A percentile compares a stretch with the other conserved stretches of the same genome.
Evolutionary conservation across 176 grass and related monocot species (phyloP).

Genomic region (Luzula sylvatica): DNA sequence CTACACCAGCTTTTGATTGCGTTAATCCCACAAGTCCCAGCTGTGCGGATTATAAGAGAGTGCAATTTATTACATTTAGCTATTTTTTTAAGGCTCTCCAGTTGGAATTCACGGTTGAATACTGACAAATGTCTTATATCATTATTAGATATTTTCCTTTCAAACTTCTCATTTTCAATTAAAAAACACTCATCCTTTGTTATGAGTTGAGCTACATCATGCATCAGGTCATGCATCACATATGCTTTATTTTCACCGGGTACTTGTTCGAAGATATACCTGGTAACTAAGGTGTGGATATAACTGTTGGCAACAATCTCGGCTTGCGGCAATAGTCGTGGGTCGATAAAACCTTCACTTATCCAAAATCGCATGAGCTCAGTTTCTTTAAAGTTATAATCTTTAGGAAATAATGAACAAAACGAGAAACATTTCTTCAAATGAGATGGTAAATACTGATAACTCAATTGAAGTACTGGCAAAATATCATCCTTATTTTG

Average conservation of each 20-base stretch:
- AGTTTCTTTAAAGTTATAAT: conserved; percentile 3
- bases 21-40: background rate
- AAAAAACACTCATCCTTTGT: conserved; percentile 31
- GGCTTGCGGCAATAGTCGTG: background rate
- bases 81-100: background rate
- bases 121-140: background rate
- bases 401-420: conserved; percentile 40
- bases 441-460: conserved; percentile 26
- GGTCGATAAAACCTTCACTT: conserved; percentile 25
- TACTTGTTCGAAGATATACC: conserved; percentile 31
- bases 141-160: background rate
- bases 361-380: conserved; percentile 35
- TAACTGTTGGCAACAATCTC: conserved; percentile 24
- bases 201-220: conserved; percentile 33
- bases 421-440: conserved; percentile 46
- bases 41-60: background rate
- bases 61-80: background rate
- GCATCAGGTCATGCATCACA: conserved; percentile 43
- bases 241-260: conserved; percentile 6
- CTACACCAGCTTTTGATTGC: background rate
- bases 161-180: conserved; percentile 25
- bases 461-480: conserved; percentile 33
- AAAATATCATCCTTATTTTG: conserved; percentile 37
- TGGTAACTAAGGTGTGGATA: conserved; percentile 27
- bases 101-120: background rate